Evolutionary conservation across 2,329 filamentous ascomycete genomes (phyloP).

Genomic region (Falciphora oryzae): DNA sequence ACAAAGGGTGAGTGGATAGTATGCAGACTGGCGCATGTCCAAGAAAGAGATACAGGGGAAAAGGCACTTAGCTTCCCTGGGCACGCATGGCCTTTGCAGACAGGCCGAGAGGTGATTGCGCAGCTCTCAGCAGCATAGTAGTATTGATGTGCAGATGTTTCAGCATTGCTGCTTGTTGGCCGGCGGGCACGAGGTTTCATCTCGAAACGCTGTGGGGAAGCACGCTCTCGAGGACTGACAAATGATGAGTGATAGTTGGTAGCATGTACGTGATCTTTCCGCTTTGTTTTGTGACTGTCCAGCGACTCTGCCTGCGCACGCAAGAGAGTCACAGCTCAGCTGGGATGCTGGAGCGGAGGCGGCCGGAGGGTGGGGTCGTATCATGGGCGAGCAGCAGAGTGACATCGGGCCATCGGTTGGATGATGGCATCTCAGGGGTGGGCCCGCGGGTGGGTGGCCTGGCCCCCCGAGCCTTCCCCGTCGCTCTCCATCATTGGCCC

Average conservation of each 20-base stretch:
- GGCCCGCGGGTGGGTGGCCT: too few species aligned
- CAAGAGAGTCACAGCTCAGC: background rate
- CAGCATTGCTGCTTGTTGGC: background rate
- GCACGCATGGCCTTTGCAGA: background rate
- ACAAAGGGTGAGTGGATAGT: background rate
- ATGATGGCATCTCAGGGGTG: background rate
- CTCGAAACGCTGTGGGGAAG: background rate
- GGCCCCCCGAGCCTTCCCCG: too few species aligned
- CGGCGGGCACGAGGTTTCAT: background rate
- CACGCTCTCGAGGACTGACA: background rate
- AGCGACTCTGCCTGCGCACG: background rate
- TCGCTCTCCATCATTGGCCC: too few species aligned
- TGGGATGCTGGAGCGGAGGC: background rate
- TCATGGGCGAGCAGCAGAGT: background rate
- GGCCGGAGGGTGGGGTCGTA: slow-evolving; percentile 1
- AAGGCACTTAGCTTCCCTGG: background rate
- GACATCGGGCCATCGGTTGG: background rate
- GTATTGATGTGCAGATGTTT: background rate
- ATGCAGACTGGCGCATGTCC: background rate
- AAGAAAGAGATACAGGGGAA: background rate
- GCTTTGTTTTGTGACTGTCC: background rate
- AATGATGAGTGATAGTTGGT: background rate
- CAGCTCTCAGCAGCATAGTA: background rate
- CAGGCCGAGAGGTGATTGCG: background rate
- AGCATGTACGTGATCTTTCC: background rate